phyloP scores from a whole-genome alignment of 2,329 filamentous ascomycete genomes.

The Microthyrium microscopicum region DNA sequence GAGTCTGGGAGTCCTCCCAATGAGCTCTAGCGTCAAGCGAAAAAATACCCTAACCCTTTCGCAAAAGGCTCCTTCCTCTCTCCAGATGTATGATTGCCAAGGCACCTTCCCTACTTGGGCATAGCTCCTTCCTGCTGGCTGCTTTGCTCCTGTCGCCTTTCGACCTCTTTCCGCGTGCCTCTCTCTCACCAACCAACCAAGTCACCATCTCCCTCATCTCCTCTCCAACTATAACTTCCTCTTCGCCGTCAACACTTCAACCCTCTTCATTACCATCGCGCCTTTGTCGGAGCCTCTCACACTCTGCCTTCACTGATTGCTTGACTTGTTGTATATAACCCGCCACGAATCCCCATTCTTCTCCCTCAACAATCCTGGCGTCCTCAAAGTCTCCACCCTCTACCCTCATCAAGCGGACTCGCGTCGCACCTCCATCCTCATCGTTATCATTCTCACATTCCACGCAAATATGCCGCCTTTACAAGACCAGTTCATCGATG shows the following conservation, averaged over 20 bases:
- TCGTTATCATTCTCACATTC: slow-evolving; percentile 9
- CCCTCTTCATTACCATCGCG: background rate
- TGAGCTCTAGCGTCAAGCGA: no score
- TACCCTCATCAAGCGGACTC: slow-evolving; percentile 11
- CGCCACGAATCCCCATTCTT: slow-evolving; percentile 3
- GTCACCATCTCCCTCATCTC: slow-evolving; percentile 1
- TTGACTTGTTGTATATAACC: background rate
- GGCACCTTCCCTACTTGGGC: no score
- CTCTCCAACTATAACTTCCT: slow-evolving; percentile 6
- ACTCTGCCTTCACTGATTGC: slow-evolving; percentile 3
- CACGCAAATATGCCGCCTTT: slow-evolving; percentile 27
- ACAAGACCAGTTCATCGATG: slow-evolving; percentile 37
- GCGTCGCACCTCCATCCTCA: slow-evolving; percentile 10
- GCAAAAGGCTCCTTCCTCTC: no score
- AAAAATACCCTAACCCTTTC: no score
- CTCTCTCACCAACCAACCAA: background rate
- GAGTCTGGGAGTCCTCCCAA: no score
- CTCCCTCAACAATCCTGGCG: slow-evolving; percentile 1
- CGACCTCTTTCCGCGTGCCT: no score
- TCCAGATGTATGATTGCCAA: no score
- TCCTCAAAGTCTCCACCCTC: slow-evolving; percentile 10
- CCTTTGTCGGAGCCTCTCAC: no score
- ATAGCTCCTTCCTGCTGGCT: no score
- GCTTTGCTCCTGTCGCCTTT: no score
- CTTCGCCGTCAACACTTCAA: slow-evolving; percentile 1